Percentiles rank a stretch among this genome's conserved stretches.
Conservation (phyloP, 1,284 basidiomycete genomes). For the Malassezia obtusa region DNA sequence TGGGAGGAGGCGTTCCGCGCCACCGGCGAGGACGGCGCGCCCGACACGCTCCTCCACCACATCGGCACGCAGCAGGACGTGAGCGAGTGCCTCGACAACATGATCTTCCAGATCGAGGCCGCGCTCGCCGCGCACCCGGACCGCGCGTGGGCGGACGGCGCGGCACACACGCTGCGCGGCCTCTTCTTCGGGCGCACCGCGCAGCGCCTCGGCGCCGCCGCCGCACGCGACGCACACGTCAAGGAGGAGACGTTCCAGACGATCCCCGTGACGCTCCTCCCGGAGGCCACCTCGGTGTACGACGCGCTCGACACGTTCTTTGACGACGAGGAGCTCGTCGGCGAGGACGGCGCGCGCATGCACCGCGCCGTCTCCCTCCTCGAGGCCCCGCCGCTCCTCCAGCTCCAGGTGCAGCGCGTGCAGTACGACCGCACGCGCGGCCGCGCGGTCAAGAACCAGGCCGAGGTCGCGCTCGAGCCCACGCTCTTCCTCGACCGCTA, state of each 20-base stretch:
- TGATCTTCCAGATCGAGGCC: conserved; percentile 94
- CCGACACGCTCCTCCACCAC: conserved; percentile 28
- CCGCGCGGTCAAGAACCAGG: conserved; percentile 88
- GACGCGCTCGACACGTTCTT: conserved; percentile 89
- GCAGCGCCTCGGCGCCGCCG: conserved; percentile 23
- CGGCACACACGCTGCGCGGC: background rate
- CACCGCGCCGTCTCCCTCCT: conserved; percentile 79
- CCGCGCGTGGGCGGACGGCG: conserved; percentile 14
- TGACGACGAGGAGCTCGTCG: conserved; percentile 67
- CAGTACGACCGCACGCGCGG: conserved; percentile 87
- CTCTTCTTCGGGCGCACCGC: conserved; percentile 35
- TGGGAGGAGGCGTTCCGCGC: conserved; percentile 50
- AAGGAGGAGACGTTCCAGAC: conserved; percentile 88
- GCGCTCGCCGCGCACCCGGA: conserved; percentile 58
- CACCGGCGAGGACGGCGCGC: background rate
- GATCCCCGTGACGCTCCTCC: conserved; percentile 78
- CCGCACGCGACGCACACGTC: conserved; percentile 54
- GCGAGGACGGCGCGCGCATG: conserved; percentile 70
- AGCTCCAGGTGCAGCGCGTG: conserved; percentile 89
- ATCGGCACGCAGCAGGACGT: conserved; percentile 93
- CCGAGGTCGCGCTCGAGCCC: conserved; percentile 80
- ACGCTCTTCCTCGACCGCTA: conserved; percentile 85
- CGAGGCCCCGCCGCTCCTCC: conserved; percentile 76
- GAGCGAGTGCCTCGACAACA: conserved; percentile 96
- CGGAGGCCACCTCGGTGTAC: conserved; percentile 77